These are phyloP conservation scores for Pseudognaphalium luteoalbum DNA, from an alignment of 129 eudicot species.

Conservation along the genomic window DNA sequence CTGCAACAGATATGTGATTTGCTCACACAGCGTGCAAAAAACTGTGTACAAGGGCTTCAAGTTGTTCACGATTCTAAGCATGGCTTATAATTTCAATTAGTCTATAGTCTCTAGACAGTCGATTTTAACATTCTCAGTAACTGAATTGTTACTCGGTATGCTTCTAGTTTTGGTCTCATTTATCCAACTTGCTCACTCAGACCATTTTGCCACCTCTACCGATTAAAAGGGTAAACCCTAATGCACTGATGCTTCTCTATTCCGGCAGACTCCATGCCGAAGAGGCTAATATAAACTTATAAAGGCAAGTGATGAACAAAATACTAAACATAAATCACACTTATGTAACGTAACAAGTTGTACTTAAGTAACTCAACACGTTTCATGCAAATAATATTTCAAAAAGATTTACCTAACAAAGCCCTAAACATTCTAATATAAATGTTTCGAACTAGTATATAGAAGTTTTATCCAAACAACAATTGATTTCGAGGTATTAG, in stretches of 20 bases:
- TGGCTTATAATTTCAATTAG: no score
- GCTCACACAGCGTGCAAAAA: no score
- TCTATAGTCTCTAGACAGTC: no score
- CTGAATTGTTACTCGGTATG: no score
- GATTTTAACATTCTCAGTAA: no score
- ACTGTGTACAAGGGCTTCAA: no score
- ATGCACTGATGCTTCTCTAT: no score
- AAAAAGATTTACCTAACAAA: constrained; percentile 19
- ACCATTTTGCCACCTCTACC: background rate
- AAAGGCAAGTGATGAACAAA: background rate
- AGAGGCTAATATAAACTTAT: background rate
- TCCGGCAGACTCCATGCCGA: no score
- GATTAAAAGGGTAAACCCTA: background rate
- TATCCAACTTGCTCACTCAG: background rate
- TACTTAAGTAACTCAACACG: no score
- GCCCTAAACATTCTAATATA: constrained; percentile 27
- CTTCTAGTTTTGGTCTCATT: no score
- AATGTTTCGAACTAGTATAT: background rate
- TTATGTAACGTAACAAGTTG: background rate
- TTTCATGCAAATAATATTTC: constrained; percentile 2
- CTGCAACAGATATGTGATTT: no score
- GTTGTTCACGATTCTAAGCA: no score
- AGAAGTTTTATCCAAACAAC: constrained; percentile 13
- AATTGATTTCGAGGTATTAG: constrained; percentile 17
- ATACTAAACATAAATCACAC: background rate